A percentile compares a stretch with the other conserved stretches of the same genome.
These are phyloP conservation scores for Tetrapisispora arboricola DNA, from an alignment of 805 yeast species.

Conservation along the genomic window DNA sequence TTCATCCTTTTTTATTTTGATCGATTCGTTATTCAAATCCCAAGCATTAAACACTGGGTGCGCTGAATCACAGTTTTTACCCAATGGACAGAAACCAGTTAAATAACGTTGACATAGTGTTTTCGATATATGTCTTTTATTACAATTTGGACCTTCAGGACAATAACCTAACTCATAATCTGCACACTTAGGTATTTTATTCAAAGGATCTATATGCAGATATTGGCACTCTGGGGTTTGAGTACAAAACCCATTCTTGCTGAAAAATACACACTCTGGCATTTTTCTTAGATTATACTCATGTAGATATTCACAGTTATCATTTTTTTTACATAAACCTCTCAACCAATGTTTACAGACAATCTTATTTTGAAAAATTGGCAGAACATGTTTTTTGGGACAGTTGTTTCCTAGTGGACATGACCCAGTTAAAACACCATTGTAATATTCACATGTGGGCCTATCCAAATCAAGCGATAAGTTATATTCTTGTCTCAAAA, in stretches of 20 bases:
- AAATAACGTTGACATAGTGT: conserved; percentile 68
- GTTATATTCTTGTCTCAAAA: conserved; percentile 66
- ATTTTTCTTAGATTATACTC: conserved; percentile 88
- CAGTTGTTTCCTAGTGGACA: conserved; percentile 86
- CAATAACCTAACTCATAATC: conserved; percentile 85
- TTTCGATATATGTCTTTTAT: conserved; percentile 68
- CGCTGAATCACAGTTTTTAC: conserved; percentile 55
- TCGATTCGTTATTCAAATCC: conserved; percentile 31
- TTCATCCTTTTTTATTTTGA: conserved; percentile 28
- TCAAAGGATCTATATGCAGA: conserved; percentile 80
- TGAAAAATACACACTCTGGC: conserved; percentile 91
- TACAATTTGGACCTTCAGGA: conserved; percentile 81
- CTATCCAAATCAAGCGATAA: conserved; percentile 82
- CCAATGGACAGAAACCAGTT: conserved; percentile 90
- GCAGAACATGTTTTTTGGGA: conserved; percentile 74
- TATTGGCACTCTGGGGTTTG: conserved; percentile 92
- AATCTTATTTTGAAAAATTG: conserved; percentile 58
- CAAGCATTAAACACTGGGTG: conserved; percentile 59
- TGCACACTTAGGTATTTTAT: conserved; percentile 79
- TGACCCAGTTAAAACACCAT: conserved; percentile 24
- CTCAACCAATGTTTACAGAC: conserved; percentile 98
- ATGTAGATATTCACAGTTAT: conserved; percentile 90
- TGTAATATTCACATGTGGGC: conserved; percentile 71
- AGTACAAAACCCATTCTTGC: conserved; percentile 74
- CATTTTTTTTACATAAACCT: conserved; percentile 94